Conservation (phyloP, 2,329 filamentous ascomycete species). For the Curvularia verruculosa region DNA sequence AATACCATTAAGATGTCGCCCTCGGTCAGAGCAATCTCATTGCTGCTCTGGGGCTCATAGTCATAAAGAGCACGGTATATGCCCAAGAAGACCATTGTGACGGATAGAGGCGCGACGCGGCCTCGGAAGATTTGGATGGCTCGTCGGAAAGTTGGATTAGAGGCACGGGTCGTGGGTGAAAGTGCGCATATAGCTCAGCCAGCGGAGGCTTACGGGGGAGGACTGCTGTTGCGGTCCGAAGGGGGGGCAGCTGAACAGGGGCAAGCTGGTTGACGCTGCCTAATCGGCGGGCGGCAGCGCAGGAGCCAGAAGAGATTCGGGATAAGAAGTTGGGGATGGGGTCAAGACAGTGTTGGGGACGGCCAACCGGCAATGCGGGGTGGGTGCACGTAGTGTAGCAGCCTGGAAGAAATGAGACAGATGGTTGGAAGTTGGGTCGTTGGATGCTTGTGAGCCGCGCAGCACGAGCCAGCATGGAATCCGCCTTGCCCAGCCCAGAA, state of each 20-base stretch:
- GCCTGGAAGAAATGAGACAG: slow-evolving; percentile 23
- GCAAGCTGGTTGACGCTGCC: slow-evolving; percentile 18
- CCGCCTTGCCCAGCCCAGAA: slow-evolving; percentile 13
- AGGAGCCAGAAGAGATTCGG: neutral
- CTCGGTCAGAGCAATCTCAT: slow-evolving; percentile 82
- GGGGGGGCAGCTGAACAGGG: slow-evolving; percentile 29
- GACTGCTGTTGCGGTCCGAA: slow-evolving; percentile 28
- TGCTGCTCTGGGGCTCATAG: slow-evolving; percentile 84
- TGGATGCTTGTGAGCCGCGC: slow-evolving; percentile 20
- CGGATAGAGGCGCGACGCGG: slow-evolving; percentile 25
- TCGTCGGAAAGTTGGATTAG: slow-evolving; percentile 20
- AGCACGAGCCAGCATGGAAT: slow-evolving; percentile 22
- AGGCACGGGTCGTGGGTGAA: slow-evolving; percentile 21
- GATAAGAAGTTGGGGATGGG: neutral
- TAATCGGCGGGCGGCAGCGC: slow-evolving; percentile 17
- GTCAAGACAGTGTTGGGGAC: slow-evolving; percentile 5
- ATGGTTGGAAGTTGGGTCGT: slow-evolving; percentile 18
- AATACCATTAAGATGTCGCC: slow-evolving; percentile 88
- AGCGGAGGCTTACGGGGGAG: slow-evolving; percentile 33
- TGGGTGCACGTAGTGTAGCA: slow-evolving; percentile 26
- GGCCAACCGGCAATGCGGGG: slow-evolving; percentile 17
- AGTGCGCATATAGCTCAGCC: slow-evolving; percentile 41
- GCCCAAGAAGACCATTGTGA: slow-evolving; percentile 84
- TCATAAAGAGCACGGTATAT: slow-evolving; percentile 92
- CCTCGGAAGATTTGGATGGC: slow-evolving; percentile 3